These are phyloP conservation scores for Rhizomucor pusillus DNA, from an alignment of 371 early-diverging fungal genomes.

Conservation along the genomic window DNA sequence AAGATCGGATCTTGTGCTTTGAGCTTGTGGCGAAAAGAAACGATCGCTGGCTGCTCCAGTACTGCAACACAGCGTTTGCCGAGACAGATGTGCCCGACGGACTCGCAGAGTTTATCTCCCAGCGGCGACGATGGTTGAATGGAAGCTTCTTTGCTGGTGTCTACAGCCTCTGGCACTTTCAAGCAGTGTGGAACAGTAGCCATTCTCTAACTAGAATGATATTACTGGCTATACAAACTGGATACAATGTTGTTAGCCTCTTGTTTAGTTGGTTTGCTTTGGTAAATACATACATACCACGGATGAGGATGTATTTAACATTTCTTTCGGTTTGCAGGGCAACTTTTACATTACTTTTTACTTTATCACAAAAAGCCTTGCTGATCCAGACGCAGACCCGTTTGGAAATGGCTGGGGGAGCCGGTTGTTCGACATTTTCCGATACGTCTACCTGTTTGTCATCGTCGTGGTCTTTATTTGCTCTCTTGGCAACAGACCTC, in stretches of 20 bases:
- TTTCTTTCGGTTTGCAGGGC: conserved; percentile 51
- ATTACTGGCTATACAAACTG: conserved; percentile 63
- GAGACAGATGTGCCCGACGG: conserved; percentile 85
- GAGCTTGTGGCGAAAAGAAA: conserved; percentile 77
- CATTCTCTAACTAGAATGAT: conserved; percentile 63
- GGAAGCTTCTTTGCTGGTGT: conserved; percentile 77
- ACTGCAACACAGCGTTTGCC: conserved; percentile 67
- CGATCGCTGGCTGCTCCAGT: conserved; percentile 66
- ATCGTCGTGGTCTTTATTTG: conserved; percentile 70
- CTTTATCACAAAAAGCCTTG: conserved; percentile 60
- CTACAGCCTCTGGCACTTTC: conserved; percentile 55
- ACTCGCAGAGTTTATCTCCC: conserved; percentile 82
- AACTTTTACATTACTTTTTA: conserved; percentile 80
- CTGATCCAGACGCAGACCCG: conserved; percentile 37
- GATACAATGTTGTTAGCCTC: conserved; percentile 71
- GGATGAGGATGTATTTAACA: too few species aligned
- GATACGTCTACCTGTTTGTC: conserved; percentile 62
- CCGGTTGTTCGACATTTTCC: conserved; percentile 46
- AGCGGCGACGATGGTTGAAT: conserved; percentile 89
- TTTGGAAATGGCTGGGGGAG: conserved; percentile 54
- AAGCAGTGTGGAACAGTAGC: conserved; percentile 59
- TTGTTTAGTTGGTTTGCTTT: conserved; percentile 80
- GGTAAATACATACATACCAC: conserved; percentile 51
- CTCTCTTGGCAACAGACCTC: conserved; percentile 84
- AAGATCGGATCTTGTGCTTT: conserved; percentile 87